Base-by-base conservation (phyloP, 2,329 filamentous ascomycete species). In the Didymellaceae sp. region DNA sequence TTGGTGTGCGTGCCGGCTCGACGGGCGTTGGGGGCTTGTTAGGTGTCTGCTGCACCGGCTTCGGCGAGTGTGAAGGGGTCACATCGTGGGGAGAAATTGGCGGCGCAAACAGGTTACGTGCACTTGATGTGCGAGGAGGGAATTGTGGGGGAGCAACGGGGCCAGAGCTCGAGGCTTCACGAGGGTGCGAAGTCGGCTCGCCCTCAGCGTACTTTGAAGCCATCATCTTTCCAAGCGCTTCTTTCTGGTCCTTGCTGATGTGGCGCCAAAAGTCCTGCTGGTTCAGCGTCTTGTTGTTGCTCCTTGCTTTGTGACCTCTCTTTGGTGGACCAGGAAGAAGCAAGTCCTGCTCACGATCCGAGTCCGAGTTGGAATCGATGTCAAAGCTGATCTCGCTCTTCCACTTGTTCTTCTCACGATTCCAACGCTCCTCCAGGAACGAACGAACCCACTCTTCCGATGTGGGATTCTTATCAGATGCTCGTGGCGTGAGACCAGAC, bases 391-490 rank as follows among this genome's bases (percentile, higher is more conserved):
- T 56, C 81, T 95, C 90, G 70, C 90, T 95, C 60, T 91, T 81
- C 91, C 91, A 96, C 73, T 91, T 87, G 54, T 84, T 85, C 59
- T 85, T 84, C 69, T 94, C 89, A 24, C 82, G 83, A 60, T 85
- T 82, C 58, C 81, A 81, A 59, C 87, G 84, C 57, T 83, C 82
- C n/a, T 86, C 82, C n/a, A 90, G 86, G 67, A 92, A 90, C 55
- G 90, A 88, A 54, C 89, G 87, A 59, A 94, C 91, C 90, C 90
- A 93, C 77, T 91, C 88, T 72, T 92, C 88, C 45, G 92, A 82
- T 78, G 68, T 85, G 76, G 66, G 85, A 21, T 60, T 63, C 37
- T 54, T 55, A 17, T 59, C 61, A 21, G 57, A 57, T 11, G 64
- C 61, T 16, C 63, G 67, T 24, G 68, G 64, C 6, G 67, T 69